Conservation (phyloP, 1,139 yeast genomes). For the Pichia sp. region DNA sequence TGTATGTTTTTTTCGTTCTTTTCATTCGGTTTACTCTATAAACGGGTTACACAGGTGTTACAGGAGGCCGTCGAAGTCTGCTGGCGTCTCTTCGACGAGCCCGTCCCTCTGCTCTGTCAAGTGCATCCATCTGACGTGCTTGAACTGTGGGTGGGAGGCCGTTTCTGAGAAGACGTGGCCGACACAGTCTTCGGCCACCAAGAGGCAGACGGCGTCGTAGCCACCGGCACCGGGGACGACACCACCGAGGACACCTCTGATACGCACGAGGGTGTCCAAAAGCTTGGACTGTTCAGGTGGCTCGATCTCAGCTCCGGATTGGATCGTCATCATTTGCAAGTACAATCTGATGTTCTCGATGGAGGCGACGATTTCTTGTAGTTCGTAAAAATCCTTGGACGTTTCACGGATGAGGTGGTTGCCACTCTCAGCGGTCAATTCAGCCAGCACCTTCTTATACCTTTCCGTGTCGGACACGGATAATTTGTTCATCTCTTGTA, state of each 20-base stretch:
- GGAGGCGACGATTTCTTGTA: conserved; percentile 35
- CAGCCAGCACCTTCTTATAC: conserved; percentile 31
- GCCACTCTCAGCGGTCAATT: conserved; percentile 19
- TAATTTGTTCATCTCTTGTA: conserved; percentile 41
- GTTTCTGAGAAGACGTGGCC: conserved; percentile 39
- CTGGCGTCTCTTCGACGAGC: conserved; percentile 37
- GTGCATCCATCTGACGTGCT: conserved; percentile 61
- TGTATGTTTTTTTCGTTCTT: too few relatives aligned
- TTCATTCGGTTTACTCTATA: not conserved
- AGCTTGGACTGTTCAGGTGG: conserved; percentile 73
- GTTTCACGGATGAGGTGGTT: conserved; percentile 5
- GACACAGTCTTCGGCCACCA: conserved; percentile 53
- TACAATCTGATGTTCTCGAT: conserved; percentile 50
- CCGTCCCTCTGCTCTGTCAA: conserved; percentile 61
- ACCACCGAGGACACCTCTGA: conserved; percentile 85
- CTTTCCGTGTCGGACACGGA: conserved; percentile 29
- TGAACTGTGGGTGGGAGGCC: conserved; percentile 32
- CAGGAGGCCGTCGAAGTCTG: conserved; percentile 34
- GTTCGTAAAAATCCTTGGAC: not conserved
- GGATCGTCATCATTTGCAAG: conserved; percentile 57
- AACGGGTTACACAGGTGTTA: not conserved
- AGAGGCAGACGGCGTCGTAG: conserved; percentile 81
- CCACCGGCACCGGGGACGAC: conserved; percentile 99
- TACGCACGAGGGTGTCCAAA: conserved; percentile 54
- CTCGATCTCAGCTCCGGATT: conserved; percentile 84